These are phyloP conservation scores for Alnus rubra DNA, from an alignment of 306 rosid genomes.

Conservation along the genomic window DNA sequence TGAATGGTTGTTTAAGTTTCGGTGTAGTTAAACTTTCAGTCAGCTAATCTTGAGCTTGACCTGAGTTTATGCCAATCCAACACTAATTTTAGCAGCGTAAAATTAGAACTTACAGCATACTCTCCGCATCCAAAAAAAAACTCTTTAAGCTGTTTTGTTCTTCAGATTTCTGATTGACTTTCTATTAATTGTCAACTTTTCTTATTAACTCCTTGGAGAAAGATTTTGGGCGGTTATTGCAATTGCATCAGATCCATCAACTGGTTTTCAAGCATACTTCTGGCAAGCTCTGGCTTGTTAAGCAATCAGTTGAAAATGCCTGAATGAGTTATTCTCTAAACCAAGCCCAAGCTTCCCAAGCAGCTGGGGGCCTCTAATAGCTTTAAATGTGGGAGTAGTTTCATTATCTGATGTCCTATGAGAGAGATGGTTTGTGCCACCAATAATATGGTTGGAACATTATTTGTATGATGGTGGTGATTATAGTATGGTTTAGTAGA, in stretches of 20 bases:
- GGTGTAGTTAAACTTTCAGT: neutral
- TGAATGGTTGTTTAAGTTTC: neutral
- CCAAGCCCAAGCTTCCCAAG: neutral
- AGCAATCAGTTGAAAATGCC: neutral
- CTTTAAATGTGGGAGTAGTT: neutral
- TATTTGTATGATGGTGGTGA: neutral
- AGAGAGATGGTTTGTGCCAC: neutral
- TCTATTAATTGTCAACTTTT: neutral
- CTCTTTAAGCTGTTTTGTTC: neutral
- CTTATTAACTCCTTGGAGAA: neutral
- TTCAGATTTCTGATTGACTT: neutral
- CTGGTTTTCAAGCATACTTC: neutral
- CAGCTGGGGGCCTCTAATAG: neutral
- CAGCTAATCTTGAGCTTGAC: neutral
- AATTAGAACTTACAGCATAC: neutral
- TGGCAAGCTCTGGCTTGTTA: neutral
- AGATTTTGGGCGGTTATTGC: neutral
- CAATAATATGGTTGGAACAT: neutral
- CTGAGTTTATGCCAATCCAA: too few relatives aligned
- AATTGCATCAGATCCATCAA: neutral
- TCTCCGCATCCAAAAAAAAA: neutral
- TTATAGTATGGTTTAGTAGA: neutral
- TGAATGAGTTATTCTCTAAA: slow-evolving; percentile 21
- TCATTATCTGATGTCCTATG: neutral
- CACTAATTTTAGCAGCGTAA: neutral